Base-by-base conservation (phyloP, 768 basidiomycete genomes). In the Phaeotremella skinneri region DNA sequence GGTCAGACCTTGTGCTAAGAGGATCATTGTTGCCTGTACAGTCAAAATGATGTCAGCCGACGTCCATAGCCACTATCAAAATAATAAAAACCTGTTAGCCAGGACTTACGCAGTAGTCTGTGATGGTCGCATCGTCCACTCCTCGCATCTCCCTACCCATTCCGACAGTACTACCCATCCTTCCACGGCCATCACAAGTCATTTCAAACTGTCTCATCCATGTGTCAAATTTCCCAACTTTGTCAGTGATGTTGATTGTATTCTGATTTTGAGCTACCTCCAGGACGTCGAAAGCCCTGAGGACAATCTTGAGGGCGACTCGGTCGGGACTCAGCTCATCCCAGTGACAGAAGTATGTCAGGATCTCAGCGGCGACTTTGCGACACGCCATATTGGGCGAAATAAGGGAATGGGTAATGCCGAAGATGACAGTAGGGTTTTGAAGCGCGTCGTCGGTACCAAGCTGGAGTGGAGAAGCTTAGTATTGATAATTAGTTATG, bases 121-220 rank as follows among this genome's bases (percentile, higher is more conserved):
- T 83, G 84, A 59, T 82, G 79, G 58, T 45, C 21, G 31, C 62
- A 59, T 66, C 69, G 42, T 64, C 69, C 32, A 56, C 47, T 1
- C 52, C 65, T 76, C 83, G 83, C 55, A 93, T 83, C 66, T 97
- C 92, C 14, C 93, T 90, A 67, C 92, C 94, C 23, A 91, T 91
- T 0, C 96, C 96, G 6, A 99, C 94, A 39, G 89, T 77, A 73
- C 89, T 96, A 1, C 94, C 94, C 90, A 97, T 92, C 75, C 86
- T 88, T 1, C 94, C 94, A 56, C 91, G 81, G 2, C 92, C 93
- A 48, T 85, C 82, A 17, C 97, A 81, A 2, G 84, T 84, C 26
- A 79, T 78, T 64, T 91, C 88, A 63, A 94, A 79, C 0, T 86
- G 87, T 66, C 85, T 87, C 72, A 98, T 89, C 93, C 91, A 98